Conservation (phyloP, 2,329 filamentous ascomycete genomes). For the Aspergillus ibericus region DNA sequence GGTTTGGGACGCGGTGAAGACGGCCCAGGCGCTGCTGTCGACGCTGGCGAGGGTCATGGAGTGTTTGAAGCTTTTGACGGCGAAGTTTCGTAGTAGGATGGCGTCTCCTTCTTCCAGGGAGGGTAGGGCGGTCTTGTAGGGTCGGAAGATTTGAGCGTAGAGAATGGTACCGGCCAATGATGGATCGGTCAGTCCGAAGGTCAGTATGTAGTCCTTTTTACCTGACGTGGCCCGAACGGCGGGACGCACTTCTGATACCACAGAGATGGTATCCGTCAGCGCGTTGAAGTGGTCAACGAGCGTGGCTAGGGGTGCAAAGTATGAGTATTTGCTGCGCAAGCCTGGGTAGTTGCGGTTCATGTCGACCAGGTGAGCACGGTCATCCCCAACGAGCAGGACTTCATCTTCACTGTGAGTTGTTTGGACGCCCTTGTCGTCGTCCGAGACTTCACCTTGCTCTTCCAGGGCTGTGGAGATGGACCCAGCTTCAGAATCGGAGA, state of each 20-base stretch:
- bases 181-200: slow-evolving; percentile 46
- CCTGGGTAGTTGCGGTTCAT: slow-evolving; percentile 35
- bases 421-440: slow-evolving; percentile 7
- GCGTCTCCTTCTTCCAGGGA: slow-evolving; percentile 39
- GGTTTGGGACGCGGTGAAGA: slow-evolving; percentile 37
- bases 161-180: slow-evolving; percentile 43
- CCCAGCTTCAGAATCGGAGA: slow-evolving; percentile 2
- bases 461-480: background rate
- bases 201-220: slow-evolving; percentile 43
- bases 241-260: slow-evolving; percentile 36
- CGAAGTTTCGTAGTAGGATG: slow-evolving; percentile 49
- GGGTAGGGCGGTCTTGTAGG: slow-evolving; percentile 42
- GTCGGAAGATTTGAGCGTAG: slow-evolving; percentile 45
- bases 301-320: slow-evolving; percentile 45
- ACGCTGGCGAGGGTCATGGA: slow-evolving; percentile 43
- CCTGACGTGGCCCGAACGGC: slow-evolving; percentile 37
- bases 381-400: slow-evolving; percentile 4
- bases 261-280: slow-evolving; percentile 44
- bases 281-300: slow-evolving; percentile 45
- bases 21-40: slow-evolving; percentile 48
- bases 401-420: slow-evolving; percentile 13
- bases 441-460: background rate
- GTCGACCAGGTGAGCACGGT: slow-evolving; percentile 8
- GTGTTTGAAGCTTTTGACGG: slow-evolving; percentile 43
- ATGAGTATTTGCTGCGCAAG: slow-evolving; percentile 43